Evolutionary conservation across 164 flowering plant species (phyloP).

Genomic region (Brasenia schreberi): DNA sequence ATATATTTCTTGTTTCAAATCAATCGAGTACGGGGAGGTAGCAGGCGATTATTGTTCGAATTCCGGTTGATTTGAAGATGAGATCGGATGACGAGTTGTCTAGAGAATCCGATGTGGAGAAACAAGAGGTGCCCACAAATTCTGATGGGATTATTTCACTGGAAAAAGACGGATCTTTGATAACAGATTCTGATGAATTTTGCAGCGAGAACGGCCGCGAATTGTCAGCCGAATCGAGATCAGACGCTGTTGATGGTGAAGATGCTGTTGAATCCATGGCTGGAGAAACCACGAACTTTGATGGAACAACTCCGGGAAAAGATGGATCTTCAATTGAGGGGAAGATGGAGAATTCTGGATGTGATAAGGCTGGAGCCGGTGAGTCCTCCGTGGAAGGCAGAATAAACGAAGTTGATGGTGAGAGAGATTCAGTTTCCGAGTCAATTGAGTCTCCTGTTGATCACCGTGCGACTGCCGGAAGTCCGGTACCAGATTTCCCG

Average conservation of each 20-base stretch:
- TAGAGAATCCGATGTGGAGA: slow-evolving; percentile 2
- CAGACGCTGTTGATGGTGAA: neutral
- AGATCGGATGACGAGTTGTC: slow-evolving; percentile 4
- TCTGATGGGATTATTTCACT: neutral
- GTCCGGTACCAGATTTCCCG: neutral
- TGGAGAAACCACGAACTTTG: neutral
- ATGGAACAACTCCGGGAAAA: neutral
- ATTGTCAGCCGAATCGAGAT: neutral
- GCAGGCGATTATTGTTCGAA: neutral
- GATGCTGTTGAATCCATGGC: neutral
- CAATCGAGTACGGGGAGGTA: no score
- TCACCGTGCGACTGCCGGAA: neutral
- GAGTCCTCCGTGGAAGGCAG: neutral
- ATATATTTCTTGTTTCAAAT: no score
- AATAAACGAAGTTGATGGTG: neutral
- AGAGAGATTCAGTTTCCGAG: neutral
- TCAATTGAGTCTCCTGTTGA: neutral
- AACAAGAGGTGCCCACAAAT: neutral
- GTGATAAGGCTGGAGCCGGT: neutral
- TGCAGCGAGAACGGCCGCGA: neutral
- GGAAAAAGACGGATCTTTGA: neutral
- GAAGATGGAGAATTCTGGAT: neutral
- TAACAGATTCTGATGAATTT: neutral
- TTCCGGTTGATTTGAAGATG: slow-evolving; percentile 1
- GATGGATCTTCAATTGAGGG: neutral